Evolutionary conservation across 208 protist genomes (phyloP).

Genomic region (Strigomonas culicis): DNA sequence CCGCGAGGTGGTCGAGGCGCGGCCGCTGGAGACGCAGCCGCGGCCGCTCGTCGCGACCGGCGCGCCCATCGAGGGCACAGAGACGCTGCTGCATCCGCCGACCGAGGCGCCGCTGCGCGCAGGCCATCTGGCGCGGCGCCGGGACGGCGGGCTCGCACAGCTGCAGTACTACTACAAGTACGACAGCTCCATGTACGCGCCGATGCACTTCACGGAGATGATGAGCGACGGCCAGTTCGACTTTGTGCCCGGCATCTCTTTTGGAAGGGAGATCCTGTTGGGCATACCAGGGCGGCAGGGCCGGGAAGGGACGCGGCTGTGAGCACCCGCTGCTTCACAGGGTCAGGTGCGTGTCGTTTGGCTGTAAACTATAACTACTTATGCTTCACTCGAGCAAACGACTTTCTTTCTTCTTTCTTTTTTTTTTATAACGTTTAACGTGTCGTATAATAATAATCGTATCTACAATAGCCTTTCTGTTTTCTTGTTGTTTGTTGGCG

Average conservation of each 20-base stretch:
- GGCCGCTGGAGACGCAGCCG: too few species aligned
- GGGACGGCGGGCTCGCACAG: slow-evolving; percentile 22
- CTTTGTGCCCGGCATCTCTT: slow-evolving; percentile 34
- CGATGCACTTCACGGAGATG: slow-evolving; percentile 55
- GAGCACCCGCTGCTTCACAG: too few species aligned
- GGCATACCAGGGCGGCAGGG: slow-evolving; percentile 12
- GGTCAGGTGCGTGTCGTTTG: too few species aligned
- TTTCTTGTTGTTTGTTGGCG: slow-evolving; percentile 13
- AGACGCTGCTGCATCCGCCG: too few species aligned
- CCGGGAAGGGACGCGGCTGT: background rate
- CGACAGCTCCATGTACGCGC: slow-evolving; percentile 45
- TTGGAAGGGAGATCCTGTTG: slow-evolving; percentile 52
- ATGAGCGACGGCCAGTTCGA: slow-evolving; percentile 40
- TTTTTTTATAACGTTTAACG: slow-evolving; percentile 9
- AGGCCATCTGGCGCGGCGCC: slow-evolving; percentile 23
- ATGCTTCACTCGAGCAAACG: too few species aligned
- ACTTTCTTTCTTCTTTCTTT: slow-evolving; percentile 9
- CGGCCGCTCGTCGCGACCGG: too few species aligned
- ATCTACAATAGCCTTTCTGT: slow-evolving; percentile 9
- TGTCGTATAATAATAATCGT: slow-evolving; percentile 2
- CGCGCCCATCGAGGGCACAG: too few species aligned
- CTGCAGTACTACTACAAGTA: slow-evolving; percentile 51
- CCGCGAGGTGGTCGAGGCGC: too few species aligned
- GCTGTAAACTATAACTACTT: too few species aligned
- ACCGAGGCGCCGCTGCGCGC: slow-evolving; percentile 32